Base-by-base conservation (phyloP, 2,329 filamentous ascomycete genomes). In the Aspergillus unguis region DNA sequence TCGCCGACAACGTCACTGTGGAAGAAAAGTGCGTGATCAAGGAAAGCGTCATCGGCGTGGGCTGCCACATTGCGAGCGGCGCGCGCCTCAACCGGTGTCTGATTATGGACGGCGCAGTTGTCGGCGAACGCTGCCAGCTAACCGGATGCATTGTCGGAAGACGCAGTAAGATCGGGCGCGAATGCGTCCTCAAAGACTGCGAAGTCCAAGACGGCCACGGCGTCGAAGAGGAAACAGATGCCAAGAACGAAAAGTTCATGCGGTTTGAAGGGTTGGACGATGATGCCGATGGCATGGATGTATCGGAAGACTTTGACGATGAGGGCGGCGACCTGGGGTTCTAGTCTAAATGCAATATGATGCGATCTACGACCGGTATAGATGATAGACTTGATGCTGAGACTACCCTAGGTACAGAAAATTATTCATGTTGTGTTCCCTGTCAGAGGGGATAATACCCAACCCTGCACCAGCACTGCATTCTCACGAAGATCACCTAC, bases 21-120 rank as follows among this genome's bases (percentile, higher is more conserved):
- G 89, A 92, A 65, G 89, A 92, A 63, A 92, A 92, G 69, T 86
- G 85, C 26, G 87, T 91, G n/a, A 88, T 99, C 74, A 96, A 96
- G 71, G 90, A 96, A 71, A 87, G 81, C 35, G 90, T 96, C 29
- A 84, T 99, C 37, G 94, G 94, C 2, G 84, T 89, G 4, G 90
- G 90, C 62, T 95, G 90, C 69, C 86, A 88, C 63, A 92, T 99
- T 58, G 85, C 86, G 57, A 85, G 87, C 61, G 90, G 91, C n/a
- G 90, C 88, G 29, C 88, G 92, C 59, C 74, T 99, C 41, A 85
- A 85, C n/a, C 83, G 92, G 58, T 97, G 92, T 71, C 73, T 97
- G 44, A 75, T 97, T 23, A 96, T 97, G 90, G 92, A 97, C 55
- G 90, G 90, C 3, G 92, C 89, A 0, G 85, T 89, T 6, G 81